Evolutionary conservation across 129 eudicot genomes (phyloP).

Genomic region (Saposhnikovia divaricata): DNA sequence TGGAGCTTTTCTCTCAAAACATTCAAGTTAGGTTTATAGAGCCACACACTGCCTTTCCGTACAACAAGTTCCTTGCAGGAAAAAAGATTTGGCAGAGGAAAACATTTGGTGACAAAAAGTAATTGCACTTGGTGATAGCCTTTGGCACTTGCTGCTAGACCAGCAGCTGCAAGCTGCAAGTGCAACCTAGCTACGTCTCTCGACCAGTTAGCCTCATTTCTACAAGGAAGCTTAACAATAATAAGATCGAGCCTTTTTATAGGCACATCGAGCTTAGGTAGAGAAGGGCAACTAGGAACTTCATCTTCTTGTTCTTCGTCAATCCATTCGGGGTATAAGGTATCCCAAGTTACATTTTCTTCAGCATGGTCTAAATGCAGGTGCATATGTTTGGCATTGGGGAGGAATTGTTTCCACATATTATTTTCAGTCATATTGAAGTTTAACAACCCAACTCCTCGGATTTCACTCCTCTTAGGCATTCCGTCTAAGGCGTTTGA

Average conservation of each 20-base stretch:
- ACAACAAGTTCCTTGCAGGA: slow-evolving; percentile 46
- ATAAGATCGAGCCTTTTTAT: slow-evolving; percentile 35
- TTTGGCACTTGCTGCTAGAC: slow-evolving; percentile 34
- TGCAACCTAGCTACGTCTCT: slow-evolving; percentile 56
- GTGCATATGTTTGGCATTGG: slow-evolving; percentile 22
- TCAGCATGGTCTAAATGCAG: slow-evolving; percentile 36
- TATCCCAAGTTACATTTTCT: slow-evolving; percentile 38
- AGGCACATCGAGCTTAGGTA: slow-evolving; percentile 39
- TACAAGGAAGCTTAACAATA: slow-evolving; percentile 49
- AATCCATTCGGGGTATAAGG: slow-evolving; percentile 62
- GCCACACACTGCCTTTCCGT: slow-evolving; percentile 32
- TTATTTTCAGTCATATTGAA: slow-evolving; percentile 29
- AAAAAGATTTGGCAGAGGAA: slow-evolving; percentile 53
- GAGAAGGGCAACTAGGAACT: slow-evolving; percentile 44
- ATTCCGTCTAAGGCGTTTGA: slow-evolving; percentile 9
- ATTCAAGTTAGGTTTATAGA: slow-evolving; percentile 41
- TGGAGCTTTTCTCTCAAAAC: slow-evolving; percentile 32
- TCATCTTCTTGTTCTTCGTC: slow-evolving; percentile 58
- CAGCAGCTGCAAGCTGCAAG: slow-evolving; percentile 41
- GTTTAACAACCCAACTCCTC: slow-evolving; percentile 40
- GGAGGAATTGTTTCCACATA: slow-evolving; percentile 27
- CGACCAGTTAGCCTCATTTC: slow-evolving; percentile 44
- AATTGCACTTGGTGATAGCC: slow-evolving; percentile 39
- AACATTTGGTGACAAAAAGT: slow-evolving; percentile 43
- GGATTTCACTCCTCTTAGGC: slow-evolving; percentile 11